These are phyloP conservation scores for Scorias spongiosa DNA, from an alignment of 2,329 filamentous ascomycete species.

Conservation along the genomic window DNA sequence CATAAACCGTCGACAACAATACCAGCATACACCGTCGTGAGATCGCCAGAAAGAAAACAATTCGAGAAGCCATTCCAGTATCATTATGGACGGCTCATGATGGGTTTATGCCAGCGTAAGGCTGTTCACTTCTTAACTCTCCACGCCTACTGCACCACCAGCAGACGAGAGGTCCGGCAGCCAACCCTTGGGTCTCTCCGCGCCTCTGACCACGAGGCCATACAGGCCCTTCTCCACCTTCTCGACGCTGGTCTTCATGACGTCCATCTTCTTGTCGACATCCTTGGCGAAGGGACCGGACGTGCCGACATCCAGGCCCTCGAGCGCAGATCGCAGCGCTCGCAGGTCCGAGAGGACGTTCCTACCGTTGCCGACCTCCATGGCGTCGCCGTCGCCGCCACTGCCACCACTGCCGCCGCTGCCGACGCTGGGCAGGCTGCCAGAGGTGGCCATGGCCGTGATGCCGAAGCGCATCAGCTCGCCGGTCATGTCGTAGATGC, in stretches of 20 bases:
- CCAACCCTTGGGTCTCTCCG: slow-evolving; percentile 84
- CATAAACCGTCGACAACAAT: too few relatives aligned
- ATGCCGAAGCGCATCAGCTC: slow-evolving; percentile 97
- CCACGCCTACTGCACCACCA: background rate
- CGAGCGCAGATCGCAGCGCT: slow-evolving; percentile 58
- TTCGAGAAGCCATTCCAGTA: too few relatives aligned
- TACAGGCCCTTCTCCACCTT: slow-evolving; percentile 91
- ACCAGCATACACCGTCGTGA: too few relatives aligned
- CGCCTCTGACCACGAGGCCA: slow-evolving; percentile 71
- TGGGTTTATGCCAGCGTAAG: too few relatives aligned
- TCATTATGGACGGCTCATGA: too few relatives aligned
- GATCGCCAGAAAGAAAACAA: too few relatives aligned
- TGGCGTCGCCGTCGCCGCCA: slow-evolving; percentile 14
- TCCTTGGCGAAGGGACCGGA: slow-evolving; percentile 42
- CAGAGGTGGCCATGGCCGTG: slow-evolving; percentile 65
- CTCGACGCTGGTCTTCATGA: slow-evolving; percentile 75
- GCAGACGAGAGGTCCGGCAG: slow-evolving; percentile 52
- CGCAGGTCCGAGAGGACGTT: slow-evolving; percentile 71
- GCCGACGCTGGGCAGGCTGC: slow-evolving; percentile 36
- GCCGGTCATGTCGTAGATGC: slow-evolving; percentile 83
- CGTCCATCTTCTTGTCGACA: slow-evolving; percentile 64
- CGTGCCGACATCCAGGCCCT: slow-evolving; percentile 47
- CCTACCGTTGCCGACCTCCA: slow-evolving; percentile 28
- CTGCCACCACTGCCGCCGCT: slow-evolving; percentile 9
- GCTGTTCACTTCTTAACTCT: background rate